These are phyloP conservation scores for Gracilaria gracilis DNA, from an alignment of 23 red algal species.

Conservation along the genomic window DNA sequence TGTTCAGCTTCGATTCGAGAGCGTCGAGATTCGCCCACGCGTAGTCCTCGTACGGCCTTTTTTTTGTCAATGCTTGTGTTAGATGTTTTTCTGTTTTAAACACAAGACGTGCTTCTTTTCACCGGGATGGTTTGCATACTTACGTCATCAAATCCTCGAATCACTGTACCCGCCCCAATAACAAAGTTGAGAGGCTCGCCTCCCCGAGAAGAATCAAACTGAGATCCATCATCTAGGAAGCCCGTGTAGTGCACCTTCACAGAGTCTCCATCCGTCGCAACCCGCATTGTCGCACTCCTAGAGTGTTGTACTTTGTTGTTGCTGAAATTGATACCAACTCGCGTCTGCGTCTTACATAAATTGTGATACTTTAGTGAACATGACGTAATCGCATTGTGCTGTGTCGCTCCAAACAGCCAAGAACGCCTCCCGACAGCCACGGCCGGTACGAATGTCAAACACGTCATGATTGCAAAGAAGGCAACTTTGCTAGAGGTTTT, in stretches of 20 bases:
- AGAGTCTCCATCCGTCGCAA: conserved; percentile 75
- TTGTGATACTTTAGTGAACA: neutral
- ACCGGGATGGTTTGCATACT: neutral
- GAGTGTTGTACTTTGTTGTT: neutral
- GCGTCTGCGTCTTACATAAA: neutral
- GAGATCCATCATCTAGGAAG: conserved; percentile 70
- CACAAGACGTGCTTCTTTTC: neutral
- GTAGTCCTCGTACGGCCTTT: conserved; percentile 62
- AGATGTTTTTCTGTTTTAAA: neutral
- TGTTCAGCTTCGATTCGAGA: conserved; percentile 44
- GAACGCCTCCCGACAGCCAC: neutral
- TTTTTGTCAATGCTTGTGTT: neutral
- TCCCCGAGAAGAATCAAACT: conserved; percentile 73
- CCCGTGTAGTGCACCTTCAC: conserved; percentile 79
- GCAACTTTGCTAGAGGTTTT: neutral
- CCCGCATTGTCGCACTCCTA: conserved; percentile 14
- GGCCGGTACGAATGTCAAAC: neutral
- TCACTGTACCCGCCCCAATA: conserved; percentile 69
- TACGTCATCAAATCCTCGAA: conserved; percentile 82
- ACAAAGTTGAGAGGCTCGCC: conserved; percentile 80
- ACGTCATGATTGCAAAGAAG: neutral
- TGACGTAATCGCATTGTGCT: neutral
- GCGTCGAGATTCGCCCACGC: conserved; percentile 51
- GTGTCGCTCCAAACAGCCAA: neutral
- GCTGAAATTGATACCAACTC: neutral